Conservation (phyloP, 139 green algal species). For the Picochlorum sp. region DNA sequence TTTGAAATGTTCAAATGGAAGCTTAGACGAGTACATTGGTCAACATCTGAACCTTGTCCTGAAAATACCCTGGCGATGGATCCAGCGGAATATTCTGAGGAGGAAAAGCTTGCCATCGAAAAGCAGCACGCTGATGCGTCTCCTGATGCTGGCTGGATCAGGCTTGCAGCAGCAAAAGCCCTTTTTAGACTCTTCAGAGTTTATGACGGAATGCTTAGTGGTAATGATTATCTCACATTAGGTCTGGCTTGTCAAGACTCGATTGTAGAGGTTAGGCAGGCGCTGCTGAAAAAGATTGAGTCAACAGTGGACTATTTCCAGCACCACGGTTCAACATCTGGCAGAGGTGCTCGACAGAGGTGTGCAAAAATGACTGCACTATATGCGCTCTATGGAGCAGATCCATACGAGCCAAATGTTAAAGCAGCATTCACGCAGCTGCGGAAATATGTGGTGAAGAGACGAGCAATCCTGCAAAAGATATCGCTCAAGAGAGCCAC, state of each 20-base stretch:
- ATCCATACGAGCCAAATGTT: conserved; percentile 33
- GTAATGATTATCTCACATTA: conserved; percentile 37
- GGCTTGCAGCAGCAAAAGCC: conserved; percentile 37
- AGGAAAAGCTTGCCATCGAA: conserved; percentile 11
- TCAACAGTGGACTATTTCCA: conserved; percentile 16
- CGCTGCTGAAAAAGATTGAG: conserved; percentile 39
- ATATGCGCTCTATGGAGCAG: conserved; percentile 47
- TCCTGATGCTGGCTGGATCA: conserved; percentile 36
- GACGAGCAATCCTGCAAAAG: conserved; percentile 11
- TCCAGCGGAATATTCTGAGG: background rate
- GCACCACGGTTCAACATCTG: too few species aligned
- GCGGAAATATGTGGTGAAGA: conserved; percentile 19
- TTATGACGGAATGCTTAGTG: conserved; percentile 40
- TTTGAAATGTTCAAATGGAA: conserved; percentile 19
- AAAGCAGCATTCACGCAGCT: conserved; percentile 18
- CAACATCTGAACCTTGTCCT: background rate
- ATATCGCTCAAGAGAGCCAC: conserved; percentile 15
- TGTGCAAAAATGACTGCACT: conserved; percentile 59
- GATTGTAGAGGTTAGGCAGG: conserved; percentile 37
- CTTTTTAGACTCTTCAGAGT: conserved; percentile 52
- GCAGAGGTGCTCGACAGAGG: conserved; percentile 7
- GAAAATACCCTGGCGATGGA: background rate
- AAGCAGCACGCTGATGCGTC: conserved; percentile 1
- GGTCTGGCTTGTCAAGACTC: conserved; percentile 55
- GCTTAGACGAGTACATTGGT: conserved; percentile 1